Conservation (phyloP, 352 stramenopile genomes). For the Elongisporangium prolatum region DNA sequence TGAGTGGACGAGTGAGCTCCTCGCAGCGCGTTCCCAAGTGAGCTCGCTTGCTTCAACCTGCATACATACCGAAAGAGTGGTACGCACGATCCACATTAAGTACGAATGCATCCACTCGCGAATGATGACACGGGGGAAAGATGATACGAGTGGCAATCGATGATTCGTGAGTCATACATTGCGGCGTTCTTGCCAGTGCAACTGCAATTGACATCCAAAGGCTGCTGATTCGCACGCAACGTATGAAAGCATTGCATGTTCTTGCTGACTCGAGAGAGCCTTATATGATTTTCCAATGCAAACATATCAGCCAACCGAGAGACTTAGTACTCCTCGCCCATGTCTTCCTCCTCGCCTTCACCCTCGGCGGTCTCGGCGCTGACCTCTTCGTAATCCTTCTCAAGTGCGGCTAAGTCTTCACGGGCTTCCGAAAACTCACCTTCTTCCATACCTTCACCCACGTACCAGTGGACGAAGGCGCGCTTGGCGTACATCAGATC, state of each 20-base stretch:
- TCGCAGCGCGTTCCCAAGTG: not conserved
- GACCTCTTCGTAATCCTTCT: conserved; percentile 99
- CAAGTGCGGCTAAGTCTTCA: conserved; percentile 96
- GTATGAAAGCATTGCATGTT: not conserved
- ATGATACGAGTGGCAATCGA: not conserved
- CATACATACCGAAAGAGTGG: not conserved
- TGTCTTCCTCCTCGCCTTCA: conserved; percentile 93
- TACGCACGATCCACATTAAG: not conserved
- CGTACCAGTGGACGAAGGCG: conserved; percentile 99
- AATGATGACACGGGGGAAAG: not conserved
- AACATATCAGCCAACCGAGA: not conserved
- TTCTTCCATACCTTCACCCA: conserved; percentile 99
- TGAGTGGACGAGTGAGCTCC: not conserved
- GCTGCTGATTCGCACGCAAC: no score
- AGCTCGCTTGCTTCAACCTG: not conserved
- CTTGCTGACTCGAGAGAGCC: not conserved
- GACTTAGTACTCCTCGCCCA: conserved; percentile 85
- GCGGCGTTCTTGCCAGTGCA: not conserved
- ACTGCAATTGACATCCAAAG: not conserved
- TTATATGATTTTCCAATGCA: conserved; percentile 1
- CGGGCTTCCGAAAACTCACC: conserved; percentile 99
- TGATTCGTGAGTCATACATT: not conserved
- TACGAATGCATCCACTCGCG: not conserved
- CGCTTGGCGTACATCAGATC: conserved; percentile 99
- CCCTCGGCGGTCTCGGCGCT: conserved; percentile 96